A percentile compares a stretch with the other conserved stretches of the same genome.
Evolutionary conservation across 106 monocot genomes (phyloP).

Genomic region (Agapanthus africanus): DNA sequence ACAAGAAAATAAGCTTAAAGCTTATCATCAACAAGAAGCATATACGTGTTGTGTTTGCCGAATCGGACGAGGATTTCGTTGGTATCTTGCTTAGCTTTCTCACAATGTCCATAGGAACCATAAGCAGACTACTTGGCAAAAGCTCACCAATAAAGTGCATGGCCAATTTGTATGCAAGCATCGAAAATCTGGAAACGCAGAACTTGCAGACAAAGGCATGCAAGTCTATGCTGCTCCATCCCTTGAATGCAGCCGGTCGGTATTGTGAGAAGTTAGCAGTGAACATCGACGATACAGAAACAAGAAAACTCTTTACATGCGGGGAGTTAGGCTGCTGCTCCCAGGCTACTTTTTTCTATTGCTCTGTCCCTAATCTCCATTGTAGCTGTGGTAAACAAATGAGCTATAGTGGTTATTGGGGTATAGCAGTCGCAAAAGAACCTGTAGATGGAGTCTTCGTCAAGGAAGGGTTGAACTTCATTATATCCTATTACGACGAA

Average conservation of each 20-base stretch:
- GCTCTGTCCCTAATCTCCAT: not conserved
- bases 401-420: too few relatives aligned
- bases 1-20: not conserved
- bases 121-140: conserved; percentile 1
- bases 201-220: not conserved
- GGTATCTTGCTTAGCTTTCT: conserved; percentile 12
- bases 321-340: not conserved
- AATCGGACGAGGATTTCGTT: conserved; percentile 8
- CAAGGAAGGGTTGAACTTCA: too few relatives aligned
- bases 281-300: not conserved
- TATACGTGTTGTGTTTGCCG: not conserved
- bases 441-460: too few relatives aligned
- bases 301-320: not conserved
- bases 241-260: not conserved
- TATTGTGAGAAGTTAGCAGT: not conserved
- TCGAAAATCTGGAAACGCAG: not conserved
- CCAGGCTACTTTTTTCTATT: not conserved
- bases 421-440: too few relatives aligned
- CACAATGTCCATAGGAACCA: conserved; percentile 5
- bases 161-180: not conserved
- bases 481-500: too few relatives aligned
- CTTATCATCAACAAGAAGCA: not conserved
- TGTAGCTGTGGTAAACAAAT: not conserved
- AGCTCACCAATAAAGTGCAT: not conserved
- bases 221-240: not conserved